Evolutionary conservation across 306 rosid species (phyloP).

Genomic region (Cucurbita ficifolia): DNA sequence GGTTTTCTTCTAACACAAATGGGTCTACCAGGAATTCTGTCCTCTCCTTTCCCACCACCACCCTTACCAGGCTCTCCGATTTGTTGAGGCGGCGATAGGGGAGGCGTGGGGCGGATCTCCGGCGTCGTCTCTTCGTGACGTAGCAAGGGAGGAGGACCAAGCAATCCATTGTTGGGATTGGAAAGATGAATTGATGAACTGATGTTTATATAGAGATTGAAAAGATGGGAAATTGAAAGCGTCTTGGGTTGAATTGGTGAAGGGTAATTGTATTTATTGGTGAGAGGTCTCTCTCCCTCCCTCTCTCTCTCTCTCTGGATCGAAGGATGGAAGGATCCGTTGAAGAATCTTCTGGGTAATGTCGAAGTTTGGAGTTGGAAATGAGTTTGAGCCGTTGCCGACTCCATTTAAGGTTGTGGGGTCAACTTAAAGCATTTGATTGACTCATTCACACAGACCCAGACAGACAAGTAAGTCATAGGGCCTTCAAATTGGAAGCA

Average conservation of each 20-base stretch:
- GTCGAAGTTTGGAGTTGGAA: not conserved
- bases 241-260: not conserved
- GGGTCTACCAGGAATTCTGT: slow-evolving; percentile 73
- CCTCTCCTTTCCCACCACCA: slow-evolving; percentile 76
- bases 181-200: not conserved
- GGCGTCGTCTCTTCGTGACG: slow-evolving; percentile 30
- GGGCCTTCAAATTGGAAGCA: not conserved
- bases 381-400: slow-evolving; percentile 1
- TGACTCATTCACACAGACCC: not conserved
- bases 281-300: not conserved
- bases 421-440: not conserved
- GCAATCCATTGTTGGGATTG: slow-evolving; percentile 43
- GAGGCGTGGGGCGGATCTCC: slow-evolving; percentile 21
- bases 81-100: slow-evolving; percentile 29
- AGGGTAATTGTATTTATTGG: not conserved
- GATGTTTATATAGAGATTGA: not conserved
- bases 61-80: slow-evolving; percentile 33
- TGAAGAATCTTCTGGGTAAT: not conserved
- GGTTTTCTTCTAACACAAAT: slow-evolving; percentile 52
- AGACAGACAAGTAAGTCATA: not conserved
- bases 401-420: not conserved
- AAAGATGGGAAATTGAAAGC: not conserved
- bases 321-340: not conserved
- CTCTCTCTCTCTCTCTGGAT: no score
- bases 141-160: slow-evolving; percentile 64